phyloP scores from a whole-genome alignment of 2,329 filamentous ascomycete genomes.

The Xylariaceae sp. region DNA sequence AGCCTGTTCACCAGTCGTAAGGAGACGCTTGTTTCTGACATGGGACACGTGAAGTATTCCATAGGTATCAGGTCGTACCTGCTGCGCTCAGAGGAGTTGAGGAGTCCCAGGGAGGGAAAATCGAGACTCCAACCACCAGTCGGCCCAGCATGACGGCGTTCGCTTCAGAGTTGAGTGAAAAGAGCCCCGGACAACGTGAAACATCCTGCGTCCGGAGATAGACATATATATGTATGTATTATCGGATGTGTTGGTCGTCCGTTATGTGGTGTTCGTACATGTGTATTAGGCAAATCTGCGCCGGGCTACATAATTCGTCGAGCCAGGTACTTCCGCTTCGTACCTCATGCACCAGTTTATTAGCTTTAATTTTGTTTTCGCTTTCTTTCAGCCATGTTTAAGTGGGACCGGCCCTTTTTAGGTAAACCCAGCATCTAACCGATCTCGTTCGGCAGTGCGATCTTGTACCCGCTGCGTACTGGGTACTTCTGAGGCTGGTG shows the following conservation, averaged over 20 bases:
- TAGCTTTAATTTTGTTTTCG: neutral
- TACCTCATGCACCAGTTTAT: neutral
- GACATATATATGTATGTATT: too few relatives aligned
- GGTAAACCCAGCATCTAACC: neutral
- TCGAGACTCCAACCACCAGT: slow-evolving; percentile 9
- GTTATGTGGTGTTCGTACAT: neutral
- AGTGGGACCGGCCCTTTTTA: neutral
- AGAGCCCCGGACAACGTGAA: neutral
- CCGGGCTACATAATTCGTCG: neutral
- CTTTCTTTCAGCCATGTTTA: neutral
- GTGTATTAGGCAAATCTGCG: too few relatives aligned
- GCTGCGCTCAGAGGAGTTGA: neutral
- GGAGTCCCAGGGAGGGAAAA: neutral
- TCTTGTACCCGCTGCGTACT: neutral
- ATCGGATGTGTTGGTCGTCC: neutral
- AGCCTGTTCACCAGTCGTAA: slow-evolving; percentile 13
- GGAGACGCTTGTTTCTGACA: slow-evolving; percentile 7
- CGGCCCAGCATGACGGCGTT: slow-evolving; percentile 3
- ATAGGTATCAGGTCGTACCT: too few relatives aligned
- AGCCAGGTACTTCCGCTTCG: neutral
- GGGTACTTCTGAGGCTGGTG: neutral
- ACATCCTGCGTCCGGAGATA: neutral
- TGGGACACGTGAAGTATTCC: slow-evolving; percentile 3
- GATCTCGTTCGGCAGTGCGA: neutral
- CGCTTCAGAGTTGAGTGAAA: neutral